Percentiles rank a stretch among this genome's conserved stretches.
phyloP scores from a whole-genome alignment of 2,329 filamentous ascomycete genomes.

The Aspergillus costaricaensis region DNA sequence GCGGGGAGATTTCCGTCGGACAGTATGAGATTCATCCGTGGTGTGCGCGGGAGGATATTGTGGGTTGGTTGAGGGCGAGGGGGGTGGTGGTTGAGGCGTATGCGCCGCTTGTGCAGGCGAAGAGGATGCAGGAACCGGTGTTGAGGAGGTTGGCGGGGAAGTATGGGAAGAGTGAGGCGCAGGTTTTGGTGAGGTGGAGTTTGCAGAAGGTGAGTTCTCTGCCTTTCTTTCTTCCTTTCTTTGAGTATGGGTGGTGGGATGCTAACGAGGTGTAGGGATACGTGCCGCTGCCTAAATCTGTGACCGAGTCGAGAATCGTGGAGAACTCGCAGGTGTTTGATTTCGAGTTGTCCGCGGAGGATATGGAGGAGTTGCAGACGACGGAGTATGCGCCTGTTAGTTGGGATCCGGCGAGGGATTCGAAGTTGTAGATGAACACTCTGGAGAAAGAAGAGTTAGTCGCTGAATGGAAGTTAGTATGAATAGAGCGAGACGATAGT shows the following conservation, averaged over 20 bases:
- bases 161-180: constrained; percentile 59
- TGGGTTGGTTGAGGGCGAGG: constrained; percentile 70
- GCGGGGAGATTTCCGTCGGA: constrained; percentile 75
- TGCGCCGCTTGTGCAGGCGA: constrained; percentile 49
- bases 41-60: constrained; percentile 77
- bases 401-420: constrained; percentile 56
- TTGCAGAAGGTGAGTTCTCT: constrained; percentile 54
- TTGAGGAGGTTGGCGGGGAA: constrained; percentile 56
- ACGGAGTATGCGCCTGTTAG: constrained; percentile 58
- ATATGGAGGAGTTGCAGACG: constrained; percentile 59
- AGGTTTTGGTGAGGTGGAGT: constrained; percentile 64
- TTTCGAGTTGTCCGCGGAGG: constrained; percentile 60
- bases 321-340: constrained; percentile 63
- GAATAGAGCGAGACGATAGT: too few species aligned
- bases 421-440: constrained; percentile 22
- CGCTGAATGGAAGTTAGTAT: neutral
- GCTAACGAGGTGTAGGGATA: constrained; percentile 54
- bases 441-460: neutral
- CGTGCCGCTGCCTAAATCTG: constrained; percentile 64
- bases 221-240: neutral
- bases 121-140: constrained; percentile 55
- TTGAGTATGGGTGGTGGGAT: neutral
- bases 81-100: constrained; percentile 63
- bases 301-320: constrained; percentile 60
- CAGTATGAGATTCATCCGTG: constrained; percentile 92